Evolutionary conservation across 2,329 filamentous ascomycete genomes (phyloP), one percentile per base, ranked within the genome.

Genomic region (Colletotrichum limetticola): DNA sequence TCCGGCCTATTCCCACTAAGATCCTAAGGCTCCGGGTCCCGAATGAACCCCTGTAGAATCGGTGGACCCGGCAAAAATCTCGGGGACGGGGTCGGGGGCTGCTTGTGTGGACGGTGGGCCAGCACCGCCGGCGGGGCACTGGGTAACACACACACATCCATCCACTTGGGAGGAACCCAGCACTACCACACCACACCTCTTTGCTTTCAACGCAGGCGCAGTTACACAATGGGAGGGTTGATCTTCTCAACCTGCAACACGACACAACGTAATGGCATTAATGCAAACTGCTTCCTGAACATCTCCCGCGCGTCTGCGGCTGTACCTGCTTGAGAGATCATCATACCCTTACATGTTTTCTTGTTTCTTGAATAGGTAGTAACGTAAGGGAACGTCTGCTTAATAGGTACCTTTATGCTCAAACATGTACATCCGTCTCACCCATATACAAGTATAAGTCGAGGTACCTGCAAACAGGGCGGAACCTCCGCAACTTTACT

Each of bases 191-290:
- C 16, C 42, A n/a, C 19, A n/a, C 42, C 42, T 22, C 19, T n/a
- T n/a, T 9, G 19, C 42, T 49, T 22, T 11, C 42, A 49, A n/a
- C 19, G 42, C 42, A 49, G 42, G 37, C 37, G 14, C 37, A 42
- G 42, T 49, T 22, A 49, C 42, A 49, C 42, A 22, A n/a, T 19
- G 26, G 22, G 28, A 49, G 22, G 42, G 42, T 22, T 22, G 60
- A 53, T 52, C 60, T 63, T 53, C 19, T 70, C 60, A 70, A 55
- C 55, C 60, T 70, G 67, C 37, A 52, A 70, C 67, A 42, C 24
- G 42, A 19, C 22, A 24, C 60, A 59, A 66, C 60, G 53, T 55
- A 65, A 66, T 55, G 67, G 22, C 28, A 4, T 52, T 59, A 19
- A 55, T 66, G 60, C 66, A 24, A 6, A 6, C n/a, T 9, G 24